Conservation (phyloP, 768 basidiomycete genomes). For the Phaeolepiota aurea region DNA sequence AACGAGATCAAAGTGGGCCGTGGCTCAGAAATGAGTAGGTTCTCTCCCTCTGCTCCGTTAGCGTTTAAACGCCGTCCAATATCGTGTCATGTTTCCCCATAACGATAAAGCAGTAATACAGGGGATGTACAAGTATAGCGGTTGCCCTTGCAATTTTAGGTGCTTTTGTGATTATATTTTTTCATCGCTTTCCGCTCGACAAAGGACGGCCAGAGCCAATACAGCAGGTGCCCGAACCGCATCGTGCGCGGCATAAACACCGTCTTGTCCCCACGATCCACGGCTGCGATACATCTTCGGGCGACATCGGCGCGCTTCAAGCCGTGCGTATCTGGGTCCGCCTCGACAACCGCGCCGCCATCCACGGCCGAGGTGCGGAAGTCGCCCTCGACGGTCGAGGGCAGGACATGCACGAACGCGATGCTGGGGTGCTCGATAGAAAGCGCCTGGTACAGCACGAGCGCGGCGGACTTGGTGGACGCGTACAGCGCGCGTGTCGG, state of each 20-base stretch:
- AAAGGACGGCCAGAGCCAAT: constrained; percentile 55
- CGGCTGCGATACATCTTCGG: constrained; percentile 44
- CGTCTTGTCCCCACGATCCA: constrained; percentile 47
- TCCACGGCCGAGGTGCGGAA: constrained; percentile 81
- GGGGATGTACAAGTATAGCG: too few relatives aligned
- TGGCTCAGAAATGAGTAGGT: too few relatives aligned
- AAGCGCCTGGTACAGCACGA: constrained; percentile 70
- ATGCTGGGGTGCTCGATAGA: constrained; percentile 74
- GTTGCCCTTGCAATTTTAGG: too few relatives aligned
- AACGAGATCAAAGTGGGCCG: too few relatives aligned
- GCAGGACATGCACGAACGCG: constrained; percentile 52
- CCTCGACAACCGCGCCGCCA: constrained; percentile 32
- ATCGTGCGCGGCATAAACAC: constrained; percentile 50
- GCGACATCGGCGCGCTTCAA: constrained; percentile 58
- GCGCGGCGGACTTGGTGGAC: constrained; percentile 75
- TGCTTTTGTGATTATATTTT: constrained; percentile 72
- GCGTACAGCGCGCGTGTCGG: constrained; percentile 83
- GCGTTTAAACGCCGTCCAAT: too few relatives aligned
- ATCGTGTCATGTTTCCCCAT: too few relatives aligned
- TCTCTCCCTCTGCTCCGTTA: too few relatives aligned
- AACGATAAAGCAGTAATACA: too few relatives aligned
- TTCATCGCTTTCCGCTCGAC: constrained; percentile 48
- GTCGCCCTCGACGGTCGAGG: constrained; percentile 65
- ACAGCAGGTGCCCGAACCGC: constrained; percentile 43
- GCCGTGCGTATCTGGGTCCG: constrained; percentile 48